phyloP scores from a whole-genome alignment of 2,329 filamentous ascomycete species.

The Coniella lustricola region DNA sequence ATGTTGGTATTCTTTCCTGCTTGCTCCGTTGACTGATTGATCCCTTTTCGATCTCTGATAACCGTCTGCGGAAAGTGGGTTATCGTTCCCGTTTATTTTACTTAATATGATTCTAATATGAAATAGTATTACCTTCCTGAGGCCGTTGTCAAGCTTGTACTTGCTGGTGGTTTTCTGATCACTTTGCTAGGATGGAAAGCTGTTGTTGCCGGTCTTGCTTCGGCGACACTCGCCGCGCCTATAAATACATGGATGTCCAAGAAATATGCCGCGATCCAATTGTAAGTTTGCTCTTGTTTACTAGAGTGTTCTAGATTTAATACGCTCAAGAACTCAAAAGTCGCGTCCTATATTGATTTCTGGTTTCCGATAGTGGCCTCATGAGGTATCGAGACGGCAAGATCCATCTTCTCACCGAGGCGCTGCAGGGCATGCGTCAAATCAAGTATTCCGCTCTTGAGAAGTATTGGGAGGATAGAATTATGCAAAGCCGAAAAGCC shows the following conservation, averaged over 20 bases:
- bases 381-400: constrained; percentile 31
- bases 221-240: constrained; percentile 23
- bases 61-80: no score
- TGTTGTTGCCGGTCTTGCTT: constrained; percentile 24
- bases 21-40: neutral
- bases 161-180: constrained; percentile 26
- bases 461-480: constrained; percentile 28
- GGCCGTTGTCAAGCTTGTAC: constrained; percentile 27
- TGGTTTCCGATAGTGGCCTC: constrained; percentile 18
- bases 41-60: neutral
- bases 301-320: no score
- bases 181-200: constrained; percentile 27
- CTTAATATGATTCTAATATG: constrained; percentile 14
- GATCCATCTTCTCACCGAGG: constrained; percentile 28
- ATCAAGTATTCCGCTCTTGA: constrained; percentile 32
- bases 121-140: constrained; percentile 25
- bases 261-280: constrained; percentile 25
- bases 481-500: constrained; percentile 27
- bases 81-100: neutral
- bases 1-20: constrained; percentile 1
- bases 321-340: no score
- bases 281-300: constrained; percentile 8
- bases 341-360: neutral
- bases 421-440: constrained; percentile 31
- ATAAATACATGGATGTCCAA: constrained; percentile 25